Base-by-base conservation (phyloP, 208 protist genomes). In the Leishmania mexicana region DNA sequence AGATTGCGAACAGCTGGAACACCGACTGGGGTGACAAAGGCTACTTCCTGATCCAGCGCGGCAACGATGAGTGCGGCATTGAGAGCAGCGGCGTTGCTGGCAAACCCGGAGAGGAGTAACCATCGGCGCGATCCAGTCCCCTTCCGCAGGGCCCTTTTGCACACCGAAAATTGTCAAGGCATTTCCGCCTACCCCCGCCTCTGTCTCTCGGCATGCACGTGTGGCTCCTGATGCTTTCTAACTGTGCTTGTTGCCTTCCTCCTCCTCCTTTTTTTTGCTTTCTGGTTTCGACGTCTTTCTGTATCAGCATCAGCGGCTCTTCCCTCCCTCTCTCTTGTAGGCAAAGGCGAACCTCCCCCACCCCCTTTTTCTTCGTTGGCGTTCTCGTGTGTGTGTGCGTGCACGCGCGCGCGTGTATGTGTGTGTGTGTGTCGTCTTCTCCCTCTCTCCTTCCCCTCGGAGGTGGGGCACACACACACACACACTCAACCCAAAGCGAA, bases 1-100 rank as follows among this genome's bases (percentile, higher is more conserved):
- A 92, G 78, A 88, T 98, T 81, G 92, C 90, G 42, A 99, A 99
- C 89, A 96, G 92, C 84, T 98, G 96, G 96, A 94, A 95, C 81
- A 40, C 57, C 1, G 88, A 93, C 75, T 98, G 96, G 96, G 96
- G 96, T 58, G 89, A 96, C 73, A 86, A 94, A 47, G 96, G 96
- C 75, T 95, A 94, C 86, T 94, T 98, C 86, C 78, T 89, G 70
- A 95, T 98, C 80, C 65, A 78, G 64, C 88, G 91, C 47, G 96
- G 96, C 76, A 75, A 42, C 65, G 77, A 97, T 81, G 94, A 97
- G 86, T 96, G 94, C 79, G 93, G 88, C 21, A 95, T 98, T 75
- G 94, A 98, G 83, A 28, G 49, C 7, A 80, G 42, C n/a, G 93
- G 91, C 38, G 87, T 87, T 40, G 89, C 87, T 28, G 94, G 93